A percentile compares a stretch with the other conserved stretches of the same genome.
phyloP scores from a whole-genome alignment of 106 monocot species.

The Agapanthus africanus region DNA sequence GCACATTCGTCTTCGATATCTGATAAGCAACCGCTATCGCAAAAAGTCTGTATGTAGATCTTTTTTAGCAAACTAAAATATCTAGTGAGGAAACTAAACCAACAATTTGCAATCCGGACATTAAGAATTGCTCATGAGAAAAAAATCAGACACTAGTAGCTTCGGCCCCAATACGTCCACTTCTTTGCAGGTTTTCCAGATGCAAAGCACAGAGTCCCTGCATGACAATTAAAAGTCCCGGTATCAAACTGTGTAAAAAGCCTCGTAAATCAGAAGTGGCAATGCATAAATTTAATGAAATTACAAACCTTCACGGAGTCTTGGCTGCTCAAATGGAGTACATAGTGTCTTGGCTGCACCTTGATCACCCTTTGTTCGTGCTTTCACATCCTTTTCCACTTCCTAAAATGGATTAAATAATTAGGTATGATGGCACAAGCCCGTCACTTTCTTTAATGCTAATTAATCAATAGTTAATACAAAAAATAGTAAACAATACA shows the following conservation, averaged over 20 bases:
- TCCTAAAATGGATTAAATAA: constrained; percentile 35
- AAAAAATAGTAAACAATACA: no score
- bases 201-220: constrained; percentile 26
- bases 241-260: no score
- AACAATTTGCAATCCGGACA: no score
- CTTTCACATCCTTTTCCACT: constrained; percentile 89
- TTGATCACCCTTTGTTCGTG: constrained; percentile 74
- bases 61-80: no score
- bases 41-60: no score
- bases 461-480: background rate
- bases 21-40: no score
- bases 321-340: constrained; percentile 94
- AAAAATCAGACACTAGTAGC: no score
- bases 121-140: no score
- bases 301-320: constrained; percentile 77
- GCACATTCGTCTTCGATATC: no score
- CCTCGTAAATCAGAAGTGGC: background rate
- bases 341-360: constrained; percentile 91
- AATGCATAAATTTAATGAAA: background rate
- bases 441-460: background rate
- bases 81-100: no score
- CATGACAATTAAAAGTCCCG: background rate
- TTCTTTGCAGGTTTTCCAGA: constrained; percentile 28
- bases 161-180: constrained; percentile 35
- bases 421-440: background rate